phyloP scores from a whole-genome alignment of 179 eudicot species.

The Sideroxylon spinosum region DNA sequence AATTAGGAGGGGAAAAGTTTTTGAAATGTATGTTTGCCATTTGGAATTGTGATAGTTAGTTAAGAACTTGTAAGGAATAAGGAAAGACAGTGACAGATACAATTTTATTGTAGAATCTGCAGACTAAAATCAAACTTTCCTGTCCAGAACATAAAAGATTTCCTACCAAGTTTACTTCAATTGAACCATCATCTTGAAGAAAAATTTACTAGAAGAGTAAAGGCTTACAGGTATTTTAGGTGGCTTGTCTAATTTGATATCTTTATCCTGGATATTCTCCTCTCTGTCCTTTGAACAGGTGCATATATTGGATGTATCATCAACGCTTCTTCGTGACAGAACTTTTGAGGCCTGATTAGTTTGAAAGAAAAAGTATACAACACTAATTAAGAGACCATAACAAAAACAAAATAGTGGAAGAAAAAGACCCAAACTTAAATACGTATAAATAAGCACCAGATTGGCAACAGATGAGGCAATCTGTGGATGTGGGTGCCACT shows the following conservation, averaged over 20 bases:
- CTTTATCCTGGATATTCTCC: conserved; percentile 24
- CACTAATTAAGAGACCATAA: conserved; percentile 21
- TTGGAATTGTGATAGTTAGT: not conserved
- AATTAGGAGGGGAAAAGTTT: not conserved
- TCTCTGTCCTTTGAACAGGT: conserved; percentile 24
- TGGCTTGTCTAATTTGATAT: conserved; percentile 31
- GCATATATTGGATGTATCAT: conserved; percentile 16
- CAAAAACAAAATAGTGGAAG: conserved; percentile 9
- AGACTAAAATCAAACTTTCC: conserved; percentile 24
- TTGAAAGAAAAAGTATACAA: conserved; percentile 6
- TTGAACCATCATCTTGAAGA: not conserved
- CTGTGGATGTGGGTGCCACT: conserved; percentile 58
- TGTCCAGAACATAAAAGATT: conserved; percentile 20
- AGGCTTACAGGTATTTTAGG: conserved; percentile 44
- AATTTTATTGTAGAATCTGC: conserved; percentile 27
- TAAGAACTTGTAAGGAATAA: not conserved
- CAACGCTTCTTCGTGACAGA: conserved; percentile 37
- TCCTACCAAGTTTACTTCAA: not conserved
- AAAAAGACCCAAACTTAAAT: not conserved
- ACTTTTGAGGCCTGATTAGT: conserved; percentile 64
- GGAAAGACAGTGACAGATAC: conserved; percentile 27
- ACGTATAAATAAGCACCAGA: conserved; percentile 61
- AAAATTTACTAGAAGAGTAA: conserved; percentile 12
- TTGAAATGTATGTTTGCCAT: not conserved
- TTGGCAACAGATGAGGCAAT: conserved; percentile 67